Base-by-base conservation (phyloP, 805 yeast species). In the Candida manassasensis region DNA sequence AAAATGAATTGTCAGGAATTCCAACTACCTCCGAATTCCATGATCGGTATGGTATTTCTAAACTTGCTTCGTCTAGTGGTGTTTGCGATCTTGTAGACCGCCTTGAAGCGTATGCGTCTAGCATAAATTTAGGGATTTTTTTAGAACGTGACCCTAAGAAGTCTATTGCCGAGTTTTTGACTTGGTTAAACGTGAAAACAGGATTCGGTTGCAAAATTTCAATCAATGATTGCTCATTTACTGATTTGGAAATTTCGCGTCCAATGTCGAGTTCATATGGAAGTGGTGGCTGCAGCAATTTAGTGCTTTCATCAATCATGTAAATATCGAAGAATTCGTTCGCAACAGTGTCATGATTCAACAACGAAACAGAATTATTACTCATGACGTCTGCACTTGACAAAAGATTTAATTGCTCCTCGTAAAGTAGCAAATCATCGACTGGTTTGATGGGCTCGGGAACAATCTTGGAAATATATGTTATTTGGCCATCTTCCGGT, bases 181-280 rank as follows among this genome's bases (percentile, higher is more conserved):
- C 31, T 26, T 42, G 35, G 30, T 48, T 47, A 21, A 32, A 32
- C 7, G 46, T 27, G 15, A 30, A 44, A 22, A 34, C 34, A 3
- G 29, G 16, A 3, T 5, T 11, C 2, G 44, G 41, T 2, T 25
- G 11, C 5, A 19, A 3, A 7, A 21, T 24, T 6, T 37, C 36
- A 3, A 27, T 13, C n/a, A 22, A 15, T 10, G 18, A 29, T 6
- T 29, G 21, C 9, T 17, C 18, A 3, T 27, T 6, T 5, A 21
- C 16, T 19, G 17, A 3, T 14, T 25, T n/a, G 9, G 27, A 19
- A n/a, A 61, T 29, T 18, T 43, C 36, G 2, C 40, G 13, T 0
- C 68, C 63, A 4, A 63, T 45, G 37, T 62, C 55, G n/a, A 51
- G 41, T 41, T 73, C 79, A 37, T 57, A 63, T 2, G 69, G 65